phyloP scores from a whole-genome alignment of 2,329 filamentous ascomycete species.

The Curvularia spicifera region DNA sequence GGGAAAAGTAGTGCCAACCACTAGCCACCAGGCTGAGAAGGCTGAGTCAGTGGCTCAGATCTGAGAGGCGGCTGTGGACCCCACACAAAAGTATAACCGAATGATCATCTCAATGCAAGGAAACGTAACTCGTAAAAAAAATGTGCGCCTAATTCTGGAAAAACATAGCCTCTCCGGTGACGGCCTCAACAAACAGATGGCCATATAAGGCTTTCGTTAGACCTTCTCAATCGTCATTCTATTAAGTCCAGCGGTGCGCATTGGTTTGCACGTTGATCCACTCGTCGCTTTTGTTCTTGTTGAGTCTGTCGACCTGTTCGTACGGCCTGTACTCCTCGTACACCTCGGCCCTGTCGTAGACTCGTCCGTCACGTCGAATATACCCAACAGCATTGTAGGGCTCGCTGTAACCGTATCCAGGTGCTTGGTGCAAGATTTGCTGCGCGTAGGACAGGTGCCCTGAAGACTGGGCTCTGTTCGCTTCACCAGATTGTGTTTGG shows the following conservation, averaged over 20 bases:
- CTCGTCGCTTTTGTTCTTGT: not conserved
- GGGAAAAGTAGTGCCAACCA: not conserved
- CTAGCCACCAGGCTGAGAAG: not conserved
- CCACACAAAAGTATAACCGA: not conserved
- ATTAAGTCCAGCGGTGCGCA: not conserved
- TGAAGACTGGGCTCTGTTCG: not conserved
- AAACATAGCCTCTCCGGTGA: not conserved
- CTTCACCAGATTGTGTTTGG: not conserved
- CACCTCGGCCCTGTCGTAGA: slow-evolving; percentile 1
- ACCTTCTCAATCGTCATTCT: not conserved
- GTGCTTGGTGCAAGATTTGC: not conserved
- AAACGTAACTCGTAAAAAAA: not conserved
- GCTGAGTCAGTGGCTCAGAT: not conserved
- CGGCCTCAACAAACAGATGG: not conserved
- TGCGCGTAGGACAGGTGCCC: not conserved
- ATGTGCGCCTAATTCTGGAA: not conserved
- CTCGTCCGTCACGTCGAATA: slow-evolving; percentile 1
- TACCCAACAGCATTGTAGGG: slow-evolving; percentile 11
- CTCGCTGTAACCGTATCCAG: not conserved
- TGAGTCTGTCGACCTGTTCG: not conserved
- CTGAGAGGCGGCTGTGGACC: not conserved
- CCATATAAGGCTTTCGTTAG: not conserved
- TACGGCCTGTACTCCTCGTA: slow-evolving; percentile 7
- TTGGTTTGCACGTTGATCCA: not conserved
- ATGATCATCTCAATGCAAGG: not conserved